Conservation (phyloP, 257 asterid species). For the Solanum clarkiae region DNA sequence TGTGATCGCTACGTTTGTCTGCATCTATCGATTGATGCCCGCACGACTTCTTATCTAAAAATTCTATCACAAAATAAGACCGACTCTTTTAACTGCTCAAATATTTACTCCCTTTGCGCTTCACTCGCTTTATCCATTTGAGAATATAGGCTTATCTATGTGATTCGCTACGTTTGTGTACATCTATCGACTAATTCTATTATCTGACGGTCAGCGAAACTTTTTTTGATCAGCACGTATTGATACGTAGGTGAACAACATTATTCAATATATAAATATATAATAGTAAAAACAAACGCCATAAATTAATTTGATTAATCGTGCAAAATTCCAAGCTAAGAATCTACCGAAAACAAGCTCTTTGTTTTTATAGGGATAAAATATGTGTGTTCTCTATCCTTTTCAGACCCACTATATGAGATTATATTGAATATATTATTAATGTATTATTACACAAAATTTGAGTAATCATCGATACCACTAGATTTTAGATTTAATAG, state of each 20-base stretch:
- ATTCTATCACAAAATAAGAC: no score
- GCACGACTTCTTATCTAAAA: no score
- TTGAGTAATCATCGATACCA: neutral
- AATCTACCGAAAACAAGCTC: neutral
- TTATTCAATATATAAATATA: neutral
- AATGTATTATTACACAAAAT: neutral
- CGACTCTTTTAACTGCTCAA: no score
- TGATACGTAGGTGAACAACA: neutral
- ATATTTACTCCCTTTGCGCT: neutral
- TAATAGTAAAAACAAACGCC: no score
- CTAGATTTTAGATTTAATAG: neutral
- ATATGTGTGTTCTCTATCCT: neutral
- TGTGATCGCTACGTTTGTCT: neutral
- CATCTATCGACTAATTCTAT: rapidly evolving
- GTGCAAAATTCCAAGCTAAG: neutral
- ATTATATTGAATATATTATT: neutral
- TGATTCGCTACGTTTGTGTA: neutral
- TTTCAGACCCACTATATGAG: neutral
- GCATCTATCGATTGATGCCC: rapidly evolving
- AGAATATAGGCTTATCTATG: neutral
- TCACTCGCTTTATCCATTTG: neutral
- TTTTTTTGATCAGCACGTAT: neutral
- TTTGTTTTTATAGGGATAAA: neutral
- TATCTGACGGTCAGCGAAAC: neutral
- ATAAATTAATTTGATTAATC: neutral